phyloP scores from a whole-genome alignment of 2,329 filamentous ascomycete genomes.

The Colletotrichum sp. region DNA sequence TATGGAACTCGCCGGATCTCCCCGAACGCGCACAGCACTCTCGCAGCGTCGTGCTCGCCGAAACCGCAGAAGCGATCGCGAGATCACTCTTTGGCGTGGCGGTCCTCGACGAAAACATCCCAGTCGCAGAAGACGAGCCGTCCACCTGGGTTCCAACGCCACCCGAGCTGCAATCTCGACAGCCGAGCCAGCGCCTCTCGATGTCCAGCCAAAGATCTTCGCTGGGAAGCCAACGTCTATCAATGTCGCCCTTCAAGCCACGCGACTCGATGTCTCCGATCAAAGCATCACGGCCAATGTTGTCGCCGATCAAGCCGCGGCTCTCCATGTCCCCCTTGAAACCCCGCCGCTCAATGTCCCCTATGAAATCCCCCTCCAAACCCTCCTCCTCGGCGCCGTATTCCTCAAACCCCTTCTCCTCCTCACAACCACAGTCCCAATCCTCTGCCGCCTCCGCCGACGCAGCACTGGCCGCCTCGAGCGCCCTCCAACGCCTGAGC shows the following conservation, averaged over 20 bases:
- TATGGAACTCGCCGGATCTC: background rate
- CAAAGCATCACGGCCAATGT: background rate
- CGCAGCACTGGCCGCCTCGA: background rate
- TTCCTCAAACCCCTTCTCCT: background rate
- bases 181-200: background rate
- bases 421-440: background rate
- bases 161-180: background rate
- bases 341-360: background rate
- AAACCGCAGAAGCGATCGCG: slow-evolving; percentile 19
- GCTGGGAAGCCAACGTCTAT: background rate
- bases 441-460: background rate
- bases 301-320: slow-evolving; percentile 10
- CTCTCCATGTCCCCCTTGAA: slow-evolving; percentile 4
- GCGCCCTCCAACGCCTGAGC: slow-evolving; percentile 21
- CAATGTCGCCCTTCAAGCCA: background rate
- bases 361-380: background rate
- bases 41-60: slow-evolving; percentile 13
- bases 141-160: slow-evolving; percentile 14
- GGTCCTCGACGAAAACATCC: slow-evolving; percentile 15
- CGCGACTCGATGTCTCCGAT: background rate
- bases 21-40: slow-evolving; percentile 1
- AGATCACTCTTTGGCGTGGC: slow-evolving; percentile 14
- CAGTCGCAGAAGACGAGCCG: background rate
- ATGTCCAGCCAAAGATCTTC: background rate
- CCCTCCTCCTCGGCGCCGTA: background rate